A percentile compares a stretch with the other conserved stretches of the same genome.
These are phyloP conservation scores for Lycium barbarum DNA, from an alignment of 257 asterid genomes.

Conservation along the genomic window DNA sequence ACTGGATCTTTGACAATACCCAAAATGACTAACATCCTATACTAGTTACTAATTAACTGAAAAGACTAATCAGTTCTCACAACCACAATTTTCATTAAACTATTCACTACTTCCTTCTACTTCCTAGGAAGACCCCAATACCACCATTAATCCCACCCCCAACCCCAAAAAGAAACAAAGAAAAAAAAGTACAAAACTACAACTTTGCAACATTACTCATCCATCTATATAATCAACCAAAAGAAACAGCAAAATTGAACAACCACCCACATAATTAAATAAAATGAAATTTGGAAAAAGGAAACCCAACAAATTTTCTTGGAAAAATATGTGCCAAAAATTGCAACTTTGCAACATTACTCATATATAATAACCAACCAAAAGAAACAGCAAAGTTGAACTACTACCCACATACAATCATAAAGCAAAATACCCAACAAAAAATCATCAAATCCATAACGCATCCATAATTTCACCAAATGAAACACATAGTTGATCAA, in stretches of 20 bases:
- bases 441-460: too few relatives aligned
- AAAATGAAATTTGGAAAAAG: too few relatives aligned
- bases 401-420: background rate
- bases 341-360: background rate
- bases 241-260: background rate
- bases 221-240: background rate
- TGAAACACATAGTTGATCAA: background rate
- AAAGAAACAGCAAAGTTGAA: background rate
- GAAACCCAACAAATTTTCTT: too few relatives aligned
- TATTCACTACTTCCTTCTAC: too few relatives aligned
- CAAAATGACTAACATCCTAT: background rate
- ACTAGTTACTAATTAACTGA: background rate
- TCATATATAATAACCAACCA: background rate
- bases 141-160: too few relatives aligned
- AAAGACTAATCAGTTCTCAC: too few relatives aligned
- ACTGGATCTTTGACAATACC: too few relatives aligned
- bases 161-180: background rate
- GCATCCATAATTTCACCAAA: too few relatives aligned
- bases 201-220: background rate
- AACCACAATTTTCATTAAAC: too few relatives aligned
- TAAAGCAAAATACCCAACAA: background rate
- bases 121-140: too few relatives aligned
- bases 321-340: background rate
- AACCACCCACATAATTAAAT: background rate
- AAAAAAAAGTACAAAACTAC: background rate